These are phyloP conservation scores for Xylaria telfairii DNA, from an alignment of 495 filamentous ascomycete species.

Conservation along the genomic window DNA sequence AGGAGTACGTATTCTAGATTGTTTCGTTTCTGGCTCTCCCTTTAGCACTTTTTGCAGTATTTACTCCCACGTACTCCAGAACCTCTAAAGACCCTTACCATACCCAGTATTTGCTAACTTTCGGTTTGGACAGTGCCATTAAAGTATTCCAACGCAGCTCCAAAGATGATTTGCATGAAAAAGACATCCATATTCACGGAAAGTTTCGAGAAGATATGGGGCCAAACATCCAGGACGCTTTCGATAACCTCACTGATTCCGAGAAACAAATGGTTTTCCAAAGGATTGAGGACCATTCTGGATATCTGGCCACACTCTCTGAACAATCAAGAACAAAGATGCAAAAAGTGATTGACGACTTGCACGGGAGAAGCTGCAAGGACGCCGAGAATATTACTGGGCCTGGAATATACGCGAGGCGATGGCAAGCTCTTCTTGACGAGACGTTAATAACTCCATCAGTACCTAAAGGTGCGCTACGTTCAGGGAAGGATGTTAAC, in stretches of 20 bases:
- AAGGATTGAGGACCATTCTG: slow-evolving; percentile 57
- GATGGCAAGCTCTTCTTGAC: slow-evolving; percentile 69
- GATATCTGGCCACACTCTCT: slow-evolving; percentile 58
- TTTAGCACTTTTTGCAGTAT: background rate
- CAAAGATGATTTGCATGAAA: background rate
- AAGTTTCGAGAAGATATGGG: slow-evolving; percentile 47
- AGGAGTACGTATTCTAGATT: slow-evolving; percentile 26
- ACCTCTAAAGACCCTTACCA: background rate
- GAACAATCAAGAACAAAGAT: slow-evolving; percentile 55
- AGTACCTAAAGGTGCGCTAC: slow-evolving; percentile 45
- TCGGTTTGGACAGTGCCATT: slow-evolving; percentile 9
- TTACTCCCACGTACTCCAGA: background rate
- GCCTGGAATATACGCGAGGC: slow-evolving; percentile 66
- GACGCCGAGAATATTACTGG: slow-evolving; percentile 46
- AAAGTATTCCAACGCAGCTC: slow-evolving; percentile 3
- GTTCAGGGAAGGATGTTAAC: slow-evolving; percentile 59
- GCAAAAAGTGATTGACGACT: slow-evolving; percentile 48
- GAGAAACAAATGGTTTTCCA: slow-evolving; percentile 43
- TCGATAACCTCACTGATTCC: slow-evolving; percentile 47
- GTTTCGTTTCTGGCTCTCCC: background rate
- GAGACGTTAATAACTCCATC: slow-evolving; percentile 63
- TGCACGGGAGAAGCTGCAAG: slow-evolving; percentile 28
- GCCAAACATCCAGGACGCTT: slow-evolving; percentile 50
- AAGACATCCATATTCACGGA: background rate
- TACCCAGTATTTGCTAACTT: slow-evolving; percentile 4